phyloP scores from a whole-genome alignment of 148 eudicot species.

The Diospyros kaki region DNA sequence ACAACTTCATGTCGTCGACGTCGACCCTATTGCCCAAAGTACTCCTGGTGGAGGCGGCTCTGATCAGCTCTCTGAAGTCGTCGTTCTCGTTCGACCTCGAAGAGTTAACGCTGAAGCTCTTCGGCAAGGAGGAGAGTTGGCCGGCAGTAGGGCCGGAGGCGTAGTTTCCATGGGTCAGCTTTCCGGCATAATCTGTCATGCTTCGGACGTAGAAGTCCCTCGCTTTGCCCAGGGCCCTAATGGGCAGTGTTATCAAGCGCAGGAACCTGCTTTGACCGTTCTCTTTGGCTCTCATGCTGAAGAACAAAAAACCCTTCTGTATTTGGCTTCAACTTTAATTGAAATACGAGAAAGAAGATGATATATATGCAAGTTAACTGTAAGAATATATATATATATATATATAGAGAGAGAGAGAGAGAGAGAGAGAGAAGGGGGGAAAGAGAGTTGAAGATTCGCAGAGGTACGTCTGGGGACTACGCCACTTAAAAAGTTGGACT shows the following conservation, averaged over 20 bases:
- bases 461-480: too few relatives aligned
- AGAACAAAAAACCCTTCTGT: too few relatives aligned
- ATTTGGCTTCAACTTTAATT: too few relatives aligned
- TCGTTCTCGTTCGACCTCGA: constrained; percentile 24
- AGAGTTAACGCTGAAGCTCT: constrained; percentile 49
- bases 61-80: constrained; percentile 46
- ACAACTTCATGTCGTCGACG: constrained; percentile 12
- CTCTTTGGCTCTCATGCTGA: constrained; percentile 25
- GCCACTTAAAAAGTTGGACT: too few relatives aligned
- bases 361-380: too few relatives aligned
- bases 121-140: constrained; percentile 28
- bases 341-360: too few relatives aligned
- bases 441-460: too few relatives aligned
- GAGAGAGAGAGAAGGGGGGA: too few relatives aligned
- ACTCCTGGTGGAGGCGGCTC: constrained; percentile 45
- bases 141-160: constrained; percentile 1
- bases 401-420: too few relatives aligned
- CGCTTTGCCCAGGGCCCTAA: constrained; percentile 42
- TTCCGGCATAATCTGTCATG: constrained; percentile 37
- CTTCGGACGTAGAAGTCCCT: constrained; percentile 49
- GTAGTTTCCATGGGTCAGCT: constrained; percentile 2
- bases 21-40: constrained; percentile 16
- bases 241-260: constrained; percentile 39
- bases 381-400: too few relatives aligned
- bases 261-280: constrained; percentile 33